phyloP scores from a whole-genome alignment of 305 asterid species.

The Lippia alba region DNA sequence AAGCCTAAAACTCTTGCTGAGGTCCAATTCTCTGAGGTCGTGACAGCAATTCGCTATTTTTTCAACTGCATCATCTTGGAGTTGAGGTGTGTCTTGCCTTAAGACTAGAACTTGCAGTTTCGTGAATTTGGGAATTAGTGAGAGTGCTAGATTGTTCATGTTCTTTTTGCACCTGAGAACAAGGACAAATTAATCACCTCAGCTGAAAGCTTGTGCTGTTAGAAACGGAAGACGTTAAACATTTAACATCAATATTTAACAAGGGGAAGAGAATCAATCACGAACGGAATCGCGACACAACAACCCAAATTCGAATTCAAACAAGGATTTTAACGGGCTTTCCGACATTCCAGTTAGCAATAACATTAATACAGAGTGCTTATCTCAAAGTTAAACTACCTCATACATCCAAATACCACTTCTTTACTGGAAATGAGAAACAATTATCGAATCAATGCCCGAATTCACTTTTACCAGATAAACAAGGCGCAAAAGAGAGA shows the following conservation, averaged over 20 bases:
- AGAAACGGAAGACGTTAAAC: too few relatives aligned
- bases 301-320: not conserved
- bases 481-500: not conserved
- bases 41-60: conserved; percentile 67
- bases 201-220: not conserved
- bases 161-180: conserved; percentile 84
- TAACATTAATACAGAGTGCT: conserved; percentile 1
- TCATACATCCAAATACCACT: not conserved
- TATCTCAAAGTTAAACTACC: not conserved
- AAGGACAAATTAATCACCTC: not conserved
- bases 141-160: conserved; percentile 76
- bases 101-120: conserved; percentile 68
- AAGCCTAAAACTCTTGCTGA: conserved; percentile 89
- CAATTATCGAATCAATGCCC: too few relatives aligned
- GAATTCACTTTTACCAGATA: not conserved
- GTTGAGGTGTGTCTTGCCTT: conserved; percentile 87
- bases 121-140: conserved; percentile 74
- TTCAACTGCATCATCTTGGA: conserved; percentile 74
- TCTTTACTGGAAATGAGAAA: not conserved
- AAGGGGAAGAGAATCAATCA: too few relatives aligned
- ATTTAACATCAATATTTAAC: too few relatives aligned
- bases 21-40: conserved; percentile 85
- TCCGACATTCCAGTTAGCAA: not conserved
- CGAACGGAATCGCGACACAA: not conserved
- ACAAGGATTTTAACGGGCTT: not conserved